Percentiles rank a stretch among this genome's conserved stretches.
Evolutionary conservation across 1,284 basidiomycete genomes (phyloP).

Genomic region (Puccinia horiana): DNA sequence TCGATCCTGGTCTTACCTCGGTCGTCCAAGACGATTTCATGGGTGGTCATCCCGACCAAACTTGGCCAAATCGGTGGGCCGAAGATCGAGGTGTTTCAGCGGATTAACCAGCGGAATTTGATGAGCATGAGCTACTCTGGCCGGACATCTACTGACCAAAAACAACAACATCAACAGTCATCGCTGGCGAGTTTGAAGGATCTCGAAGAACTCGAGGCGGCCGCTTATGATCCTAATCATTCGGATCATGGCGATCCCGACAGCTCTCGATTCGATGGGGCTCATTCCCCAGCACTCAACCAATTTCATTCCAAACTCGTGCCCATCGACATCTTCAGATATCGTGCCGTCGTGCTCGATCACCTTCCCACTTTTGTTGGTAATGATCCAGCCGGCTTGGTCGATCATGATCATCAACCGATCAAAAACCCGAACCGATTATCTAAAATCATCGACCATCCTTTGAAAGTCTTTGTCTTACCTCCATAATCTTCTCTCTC

Average conservation of each 20-base stretch:
- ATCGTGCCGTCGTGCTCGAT: background rate
- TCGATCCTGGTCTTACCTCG: constrained; percentile 18
- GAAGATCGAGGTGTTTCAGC: constrained; percentile 11
- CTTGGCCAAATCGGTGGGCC: constrained; percentile 4
- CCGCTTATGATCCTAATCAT: background rate
- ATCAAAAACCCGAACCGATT: background rate
- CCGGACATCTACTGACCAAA: background rate
- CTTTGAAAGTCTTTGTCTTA: constrained; percentile 7
- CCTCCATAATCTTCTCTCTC: background rate
- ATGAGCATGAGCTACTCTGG: background rate
- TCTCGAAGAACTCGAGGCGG: background rate
- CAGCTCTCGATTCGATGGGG: background rate
- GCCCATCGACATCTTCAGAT: background rate
- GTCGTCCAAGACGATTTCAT: background rate
- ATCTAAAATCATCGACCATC: background rate
- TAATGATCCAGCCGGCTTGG: background rate
- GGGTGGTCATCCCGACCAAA: background rate
- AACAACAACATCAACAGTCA: background rate
- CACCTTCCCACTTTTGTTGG: background rate
- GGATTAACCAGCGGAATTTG: background rate
- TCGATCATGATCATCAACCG: background rate
- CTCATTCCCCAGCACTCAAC: background rate
- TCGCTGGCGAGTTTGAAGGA: constrained; percentile 8
- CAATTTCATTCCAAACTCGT: background rate
- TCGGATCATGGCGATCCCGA: background rate